Percentiles rank a stretch among this genome's conserved stretches.
These are phyloP conservation scores for Hippophae gyantsensis DNA, from an alignment of 306 rosid species.

Conservation along the genomic window DNA sequence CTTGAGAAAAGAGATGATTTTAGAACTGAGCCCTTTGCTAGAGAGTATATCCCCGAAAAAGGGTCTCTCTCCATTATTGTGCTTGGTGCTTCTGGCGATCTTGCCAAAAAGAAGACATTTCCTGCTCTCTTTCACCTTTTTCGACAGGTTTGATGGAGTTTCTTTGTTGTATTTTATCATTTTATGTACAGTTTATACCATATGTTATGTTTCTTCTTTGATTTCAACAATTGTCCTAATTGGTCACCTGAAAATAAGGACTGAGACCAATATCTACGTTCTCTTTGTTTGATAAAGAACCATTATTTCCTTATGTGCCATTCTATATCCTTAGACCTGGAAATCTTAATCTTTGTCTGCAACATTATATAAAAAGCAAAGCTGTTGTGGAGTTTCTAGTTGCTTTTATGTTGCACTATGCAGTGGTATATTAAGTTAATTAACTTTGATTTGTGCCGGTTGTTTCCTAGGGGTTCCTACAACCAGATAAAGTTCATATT, in stretches of 20 bases:
- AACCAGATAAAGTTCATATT: constrained; percentile 60
- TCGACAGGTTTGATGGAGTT: constrained; percentile 45
- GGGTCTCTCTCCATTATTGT: constrained; percentile 74
- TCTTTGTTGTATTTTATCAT: neutral
- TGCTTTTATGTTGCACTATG: neutral
- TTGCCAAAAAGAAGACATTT: constrained; percentile 96
- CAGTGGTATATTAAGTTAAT: neutral
- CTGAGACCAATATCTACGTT: neutral
- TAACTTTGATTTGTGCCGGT: neutral
- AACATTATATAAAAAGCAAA: neutral
- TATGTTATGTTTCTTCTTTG: too few species aligned
- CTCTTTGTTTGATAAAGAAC: neutral
- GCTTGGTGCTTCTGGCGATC: constrained; percentile 99
- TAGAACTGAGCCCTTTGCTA: constrained; percentile 29
- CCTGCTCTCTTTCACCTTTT: constrained; percentile 90
- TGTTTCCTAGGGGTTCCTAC: constrained; percentile 64
- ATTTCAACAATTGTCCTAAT: too few species aligned
- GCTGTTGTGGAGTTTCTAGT: neutral
- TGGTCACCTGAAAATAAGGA: too few species aligned
- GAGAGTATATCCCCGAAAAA: constrained; percentile 41
- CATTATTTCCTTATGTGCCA: neutral
- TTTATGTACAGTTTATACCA: too few species aligned
- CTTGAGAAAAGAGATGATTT: constrained; percentile 33
- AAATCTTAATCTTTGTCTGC: constrained; percentile 4
- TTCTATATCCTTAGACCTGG: neutral